Evolutionary conservation across 495 filamentous ascomycete genomes (phyloP).

Genomic region (Aspergillus asperescens): DNA sequence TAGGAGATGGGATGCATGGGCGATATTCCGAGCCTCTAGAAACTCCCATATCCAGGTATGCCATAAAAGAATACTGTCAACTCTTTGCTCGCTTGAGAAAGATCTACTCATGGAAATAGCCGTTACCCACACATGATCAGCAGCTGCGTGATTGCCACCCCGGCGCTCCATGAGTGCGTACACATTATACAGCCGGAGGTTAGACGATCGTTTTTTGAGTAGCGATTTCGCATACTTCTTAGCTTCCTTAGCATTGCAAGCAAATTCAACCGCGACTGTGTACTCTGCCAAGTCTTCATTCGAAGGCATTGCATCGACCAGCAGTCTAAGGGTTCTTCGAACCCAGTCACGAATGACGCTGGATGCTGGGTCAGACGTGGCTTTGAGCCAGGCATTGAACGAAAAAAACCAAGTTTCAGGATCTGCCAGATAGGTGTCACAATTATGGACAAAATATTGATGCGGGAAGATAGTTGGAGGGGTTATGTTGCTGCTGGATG

Average conservation of each 20-base stretch:
- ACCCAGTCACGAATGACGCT: conserved; percentile 44
- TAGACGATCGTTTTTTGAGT: conserved; percentile 61
- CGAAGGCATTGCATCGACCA: conserved; percentile 40
- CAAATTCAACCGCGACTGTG: conserved; percentile 62
- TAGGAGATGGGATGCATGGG: conserved; percentile 44
- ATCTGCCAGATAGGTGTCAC: conserved; percentile 39
- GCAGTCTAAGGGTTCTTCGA: conserved; percentile 47
- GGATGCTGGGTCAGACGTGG: conserved; percentile 11
- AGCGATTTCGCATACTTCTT: conserved; percentile 68
- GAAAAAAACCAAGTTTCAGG: conserved; percentile 39
- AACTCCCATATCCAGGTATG: conserved; percentile 68
- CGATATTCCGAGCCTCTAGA: conserved; percentile 44
- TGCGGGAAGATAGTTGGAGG: conserved; percentile 24
- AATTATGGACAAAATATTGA: conserved; percentile 30
- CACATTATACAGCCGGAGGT: conserved; percentile 66
- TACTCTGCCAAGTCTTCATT: conserved; percentile 62
- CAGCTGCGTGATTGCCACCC: conserved; percentile 47
- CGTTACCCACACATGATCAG: conserved; percentile 60
- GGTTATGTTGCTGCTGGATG: conserved; percentile 2
- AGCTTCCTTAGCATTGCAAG: conserved; percentile 48
- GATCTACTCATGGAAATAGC: conserved; percentile 53
- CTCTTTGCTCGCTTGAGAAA: conserved; percentile 32
- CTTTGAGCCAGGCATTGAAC: conserved; percentile 30
- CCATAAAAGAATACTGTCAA: conserved; percentile 56
- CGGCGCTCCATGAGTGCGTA: conserved; percentile 69